These are phyloP conservation scores for Ettlia oleoabundans DNA, from an alignment of 139 green algal genomes.

Conservation along the genomic window DNA sequence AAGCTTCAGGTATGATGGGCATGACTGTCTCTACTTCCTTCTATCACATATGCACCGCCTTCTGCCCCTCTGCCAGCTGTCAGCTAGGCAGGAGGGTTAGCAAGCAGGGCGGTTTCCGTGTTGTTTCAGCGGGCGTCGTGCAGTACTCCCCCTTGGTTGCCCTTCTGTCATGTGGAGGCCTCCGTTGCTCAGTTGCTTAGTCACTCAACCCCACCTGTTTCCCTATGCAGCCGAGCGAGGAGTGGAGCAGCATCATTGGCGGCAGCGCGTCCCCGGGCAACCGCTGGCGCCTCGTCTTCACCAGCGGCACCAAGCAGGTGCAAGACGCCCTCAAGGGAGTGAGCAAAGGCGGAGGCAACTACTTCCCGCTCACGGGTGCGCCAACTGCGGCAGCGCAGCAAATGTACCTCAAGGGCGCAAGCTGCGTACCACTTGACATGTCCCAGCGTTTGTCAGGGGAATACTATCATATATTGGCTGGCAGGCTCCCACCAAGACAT, in stretches of 20 bases:
- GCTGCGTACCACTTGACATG: not conserved
- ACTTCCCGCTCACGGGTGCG: constrained; percentile 50
- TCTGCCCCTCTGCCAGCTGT: too few species aligned
- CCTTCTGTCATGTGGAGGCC: too few species aligned
- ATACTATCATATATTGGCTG: too few species aligned
- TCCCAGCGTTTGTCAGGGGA: not conserved
- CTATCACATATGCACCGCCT: too few species aligned
- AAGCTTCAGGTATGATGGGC: constrained; percentile 30
- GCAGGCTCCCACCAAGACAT: too few species aligned
- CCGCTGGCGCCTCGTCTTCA: constrained; percentile 59
- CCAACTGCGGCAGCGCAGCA: not conserved
- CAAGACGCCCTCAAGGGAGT: constrained; percentile 25
- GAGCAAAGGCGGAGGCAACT: constrained; percentile 45
- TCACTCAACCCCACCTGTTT: not conserved
- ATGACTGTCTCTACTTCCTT: too few species aligned
- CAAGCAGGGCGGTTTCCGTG: too few species aligned
- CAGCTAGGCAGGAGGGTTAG: too few species aligned
- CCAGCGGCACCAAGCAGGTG: constrained; percentile 36
- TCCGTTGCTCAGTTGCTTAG: too few species aligned
- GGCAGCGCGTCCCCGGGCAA: constrained; percentile 37
- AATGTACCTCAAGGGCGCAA: not conserved
- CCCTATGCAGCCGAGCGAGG: constrained; percentile 1
- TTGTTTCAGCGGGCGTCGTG: too few species aligned
- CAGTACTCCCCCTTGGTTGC: too few species aligned
- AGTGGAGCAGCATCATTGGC: constrained; percentile 40